A percentile compares a stretch with the other conserved stretches of the same genome.
Conservation (phyloP, 2,329 filamentous ascomycete species). For the Xylaria digitata region DNA sequence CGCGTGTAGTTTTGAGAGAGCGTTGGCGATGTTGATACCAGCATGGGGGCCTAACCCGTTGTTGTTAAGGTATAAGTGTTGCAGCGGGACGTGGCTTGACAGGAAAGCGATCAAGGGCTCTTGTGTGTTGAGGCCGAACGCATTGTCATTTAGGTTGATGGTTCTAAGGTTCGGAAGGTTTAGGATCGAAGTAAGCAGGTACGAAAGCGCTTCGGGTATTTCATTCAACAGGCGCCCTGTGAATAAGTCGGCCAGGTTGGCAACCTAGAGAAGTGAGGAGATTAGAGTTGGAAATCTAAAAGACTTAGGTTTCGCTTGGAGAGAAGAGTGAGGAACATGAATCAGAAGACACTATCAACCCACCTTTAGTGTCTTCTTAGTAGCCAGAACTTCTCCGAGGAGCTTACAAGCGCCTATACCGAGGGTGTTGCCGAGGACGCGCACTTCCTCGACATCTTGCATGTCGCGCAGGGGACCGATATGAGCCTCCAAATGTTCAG, state of each 20-base stretch:
- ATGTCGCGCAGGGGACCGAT: constrained; percentile 79
- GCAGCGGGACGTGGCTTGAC: constrained; percentile 85
- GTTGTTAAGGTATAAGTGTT: constrained; percentile 97
- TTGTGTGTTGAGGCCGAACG: constrained; percentile 95
- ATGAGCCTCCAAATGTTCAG: constrained; percentile 85
- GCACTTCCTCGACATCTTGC: constrained; percentile 84
- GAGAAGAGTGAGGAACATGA: not conserved
- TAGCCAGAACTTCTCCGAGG: constrained; percentile 83
- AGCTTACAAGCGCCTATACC: constrained; percentile 88
- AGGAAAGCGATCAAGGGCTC: constrained; percentile 94
- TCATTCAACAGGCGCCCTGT: constrained; percentile 92
- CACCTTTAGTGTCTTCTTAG: constrained; percentile 85
- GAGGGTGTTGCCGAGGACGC: constrained; percentile 89
- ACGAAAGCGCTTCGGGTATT: constrained; percentile 89
- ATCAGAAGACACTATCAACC: constrained; percentile 4
- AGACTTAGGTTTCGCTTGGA: not conserved
- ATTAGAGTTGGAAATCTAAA: constrained; percentile 27
- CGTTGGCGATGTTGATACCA: constrained; percentile 88
- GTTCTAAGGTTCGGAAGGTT: constrained; percentile 88
- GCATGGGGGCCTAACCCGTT: constrained; percentile 95
- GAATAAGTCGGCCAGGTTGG: constrained; percentile 97
- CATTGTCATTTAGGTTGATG: constrained; percentile 96
- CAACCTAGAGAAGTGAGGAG: constrained; percentile 64
- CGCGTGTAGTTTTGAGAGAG: constrained; percentile 82
- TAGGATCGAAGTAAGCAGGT: constrained; percentile 85